phyloP scores from a whole-genome alignment of 78 protist genomes.

The Guillardia theta region DNA sequence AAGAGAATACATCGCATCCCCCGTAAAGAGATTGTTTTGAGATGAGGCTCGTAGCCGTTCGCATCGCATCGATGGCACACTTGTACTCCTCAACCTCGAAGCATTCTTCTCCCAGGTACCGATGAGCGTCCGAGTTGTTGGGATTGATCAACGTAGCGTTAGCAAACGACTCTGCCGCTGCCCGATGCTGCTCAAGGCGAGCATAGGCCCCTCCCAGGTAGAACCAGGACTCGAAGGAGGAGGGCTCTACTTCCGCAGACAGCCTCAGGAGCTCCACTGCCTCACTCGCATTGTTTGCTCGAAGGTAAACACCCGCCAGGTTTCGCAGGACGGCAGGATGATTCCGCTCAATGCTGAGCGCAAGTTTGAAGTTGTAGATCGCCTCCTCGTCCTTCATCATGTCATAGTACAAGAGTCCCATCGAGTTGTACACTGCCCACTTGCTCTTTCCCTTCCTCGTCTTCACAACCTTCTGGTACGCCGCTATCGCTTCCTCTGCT shows the following conservation, averaged over 20 bases:
- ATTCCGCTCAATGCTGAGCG: neutral
- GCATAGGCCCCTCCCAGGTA: neutral
- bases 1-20: no score
- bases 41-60: no score
- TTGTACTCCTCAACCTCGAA: no score
- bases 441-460: neutral
- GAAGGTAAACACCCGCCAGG: conserved; percentile 15
- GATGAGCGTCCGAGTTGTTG: no score
- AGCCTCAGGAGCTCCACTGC: neutral
- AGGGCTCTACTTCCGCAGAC: neutral
- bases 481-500: neutral
- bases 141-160: no score
- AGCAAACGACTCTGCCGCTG: no score
- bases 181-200: no score
- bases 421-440: conserved; percentile 4
- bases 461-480: neutral
- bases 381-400: neutral
- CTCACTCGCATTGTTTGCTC: neutral
- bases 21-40: no score
- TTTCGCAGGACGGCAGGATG: conserved; percentile 25
- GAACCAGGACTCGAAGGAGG: conserved; percentile 2
- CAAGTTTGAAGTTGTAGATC: neutral
- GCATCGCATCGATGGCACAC: no score
- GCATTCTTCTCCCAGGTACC: no score
- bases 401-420: conserved; percentile 16